A percentile compares a stretch with the other conserved stretches of the same genome.
These are phyloP conservation scores for Oryza glumipatula DNA, from an alignment of 176 grass and related monocot genomes.

Conservation along the genomic window DNA sequence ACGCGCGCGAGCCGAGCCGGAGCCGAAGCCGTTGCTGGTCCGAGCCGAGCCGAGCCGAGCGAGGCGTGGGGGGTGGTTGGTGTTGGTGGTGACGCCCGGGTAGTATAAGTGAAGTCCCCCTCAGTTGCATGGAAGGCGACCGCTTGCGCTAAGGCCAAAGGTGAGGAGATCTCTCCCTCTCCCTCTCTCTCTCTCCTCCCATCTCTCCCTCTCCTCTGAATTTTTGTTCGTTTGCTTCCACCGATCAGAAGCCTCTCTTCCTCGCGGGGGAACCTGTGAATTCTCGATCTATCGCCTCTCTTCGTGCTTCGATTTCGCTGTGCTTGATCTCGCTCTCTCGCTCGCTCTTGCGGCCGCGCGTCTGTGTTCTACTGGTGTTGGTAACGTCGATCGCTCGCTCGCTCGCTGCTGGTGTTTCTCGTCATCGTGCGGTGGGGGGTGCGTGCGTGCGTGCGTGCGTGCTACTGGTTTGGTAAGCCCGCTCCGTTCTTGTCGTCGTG, in stretches of 20 bases:
- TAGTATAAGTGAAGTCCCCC: constrained; percentile 8
- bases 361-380: background rate
- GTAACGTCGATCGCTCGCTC: background rate
- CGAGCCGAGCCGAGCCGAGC: background rate
- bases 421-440: background rate
- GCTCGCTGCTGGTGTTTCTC: background rate
- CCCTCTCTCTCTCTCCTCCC: background rate
- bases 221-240: background rate
- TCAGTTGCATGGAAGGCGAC: constrained; percentile 21
- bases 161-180: background rate
- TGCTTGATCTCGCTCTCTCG: background rate
- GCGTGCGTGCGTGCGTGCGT: too few relatives aligned
- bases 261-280: background rate
- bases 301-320: background rate
- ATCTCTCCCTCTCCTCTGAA: background rate
- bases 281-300: background rate
- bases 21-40: background rate
- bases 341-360: background rate
- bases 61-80: background rate
- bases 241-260: background rate
- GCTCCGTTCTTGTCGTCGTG: background rate
- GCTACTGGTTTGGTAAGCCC: background rate
- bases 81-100: background rate
- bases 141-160: constrained; percentile 18
- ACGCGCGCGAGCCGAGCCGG: background rate